phyloP scores from a whole-genome alignment of 306 rosid species.

The Gastrolobium villosum region DNA sequence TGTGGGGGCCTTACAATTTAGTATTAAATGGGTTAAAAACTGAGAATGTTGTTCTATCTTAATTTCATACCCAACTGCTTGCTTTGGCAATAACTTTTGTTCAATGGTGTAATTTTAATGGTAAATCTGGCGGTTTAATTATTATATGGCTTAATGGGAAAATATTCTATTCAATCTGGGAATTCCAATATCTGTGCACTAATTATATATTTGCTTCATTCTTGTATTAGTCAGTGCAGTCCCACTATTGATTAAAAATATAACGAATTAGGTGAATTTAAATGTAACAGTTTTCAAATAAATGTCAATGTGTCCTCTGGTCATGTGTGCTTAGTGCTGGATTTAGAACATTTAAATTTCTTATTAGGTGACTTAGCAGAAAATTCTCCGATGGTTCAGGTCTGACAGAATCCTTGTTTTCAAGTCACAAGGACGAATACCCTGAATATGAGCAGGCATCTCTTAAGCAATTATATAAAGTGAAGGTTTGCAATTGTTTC shows the following conservation, averaged over 20 bases:
- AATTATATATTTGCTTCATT: conserved; percentile 29
- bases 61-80: conserved; percentile 20
- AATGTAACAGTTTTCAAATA: conserved; percentile 20
- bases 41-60: conserved; percentile 19
- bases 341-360: conserved; percentile 35
- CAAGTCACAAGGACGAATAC: conserved; percentile 96
- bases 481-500: conserved; percentile 75
- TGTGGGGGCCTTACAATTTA: conserved; percentile 26
- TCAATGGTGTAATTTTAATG: not conserved
- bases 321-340: conserved; percentile 13
- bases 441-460: conserved; percentile 97
- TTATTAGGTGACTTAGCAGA: conserved; percentile 38
- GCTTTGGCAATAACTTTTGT: conserved; percentile 27
- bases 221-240: conserved; percentile 35
- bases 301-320: not conserved
- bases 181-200: conserved; percentile 19
- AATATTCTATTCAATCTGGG: conserved; percentile 8
- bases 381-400: conserved; percentile 65
- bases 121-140: conserved; percentile 16
- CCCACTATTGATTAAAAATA: not conserved
- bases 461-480: conserved; percentile 84
- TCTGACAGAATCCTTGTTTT: conserved; percentile 91
- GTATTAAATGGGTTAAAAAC: conserved; percentile 6
- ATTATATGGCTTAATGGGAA: conserved; percentile 30
- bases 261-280: conserved; percentile 15